These are phyloP conservation scores for Pinus albicaulis DNA, from an alignment of 75 land plant genomes.

Conservation along the genomic window DNA sequence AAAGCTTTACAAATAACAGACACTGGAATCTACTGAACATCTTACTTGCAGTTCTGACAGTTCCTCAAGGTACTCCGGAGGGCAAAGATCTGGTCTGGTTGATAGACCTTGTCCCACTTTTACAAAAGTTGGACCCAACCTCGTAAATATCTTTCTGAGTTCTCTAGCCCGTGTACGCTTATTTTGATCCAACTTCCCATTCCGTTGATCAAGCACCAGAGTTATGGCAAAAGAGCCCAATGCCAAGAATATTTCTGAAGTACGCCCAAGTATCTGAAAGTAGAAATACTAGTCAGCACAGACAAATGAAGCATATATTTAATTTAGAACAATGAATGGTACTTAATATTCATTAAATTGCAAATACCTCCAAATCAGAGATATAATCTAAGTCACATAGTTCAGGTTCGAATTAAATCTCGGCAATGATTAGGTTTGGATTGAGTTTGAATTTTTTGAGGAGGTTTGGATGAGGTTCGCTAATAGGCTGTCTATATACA, in stretches of 20 bases:
- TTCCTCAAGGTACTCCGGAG: constrained; percentile 94
- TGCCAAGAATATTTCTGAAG: constrained; percentile 54
- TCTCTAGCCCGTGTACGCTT: constrained; percentile 71
- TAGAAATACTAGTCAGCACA: constrained; percentile 13
- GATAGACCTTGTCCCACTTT: constrained; percentile 97
- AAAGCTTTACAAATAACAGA: not conserved
- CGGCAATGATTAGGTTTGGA: too few relatives aligned
- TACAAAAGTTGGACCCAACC: constrained; percentile 95
- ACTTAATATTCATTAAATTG: not conserved
- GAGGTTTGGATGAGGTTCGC: too few relatives aligned
- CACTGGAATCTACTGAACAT: constrained; percentile 2
- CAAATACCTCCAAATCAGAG: not conserved
- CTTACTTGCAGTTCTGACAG: constrained; percentile 79
- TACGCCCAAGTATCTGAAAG: constrained; percentile 51
- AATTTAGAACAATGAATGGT: not conserved
- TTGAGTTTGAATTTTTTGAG: too few relatives aligned
- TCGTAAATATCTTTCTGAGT: constrained; percentile 57
- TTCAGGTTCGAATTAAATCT: too few relatives aligned
- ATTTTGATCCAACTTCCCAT: constrained; percentile 49
- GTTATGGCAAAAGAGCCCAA: constrained; percentile 68
- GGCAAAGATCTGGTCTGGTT: constrained; percentile 95
- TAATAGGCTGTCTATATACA: too few relatives aligned
- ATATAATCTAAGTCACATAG: not conserved
- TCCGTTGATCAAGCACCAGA: constrained; percentile 53
- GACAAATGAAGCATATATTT: not conserved